Evolutionary conservation across 257 asterid species (phyloP), one percentile per base, ranked within the genome.

Genomic region (Lantana camara): DNA sequence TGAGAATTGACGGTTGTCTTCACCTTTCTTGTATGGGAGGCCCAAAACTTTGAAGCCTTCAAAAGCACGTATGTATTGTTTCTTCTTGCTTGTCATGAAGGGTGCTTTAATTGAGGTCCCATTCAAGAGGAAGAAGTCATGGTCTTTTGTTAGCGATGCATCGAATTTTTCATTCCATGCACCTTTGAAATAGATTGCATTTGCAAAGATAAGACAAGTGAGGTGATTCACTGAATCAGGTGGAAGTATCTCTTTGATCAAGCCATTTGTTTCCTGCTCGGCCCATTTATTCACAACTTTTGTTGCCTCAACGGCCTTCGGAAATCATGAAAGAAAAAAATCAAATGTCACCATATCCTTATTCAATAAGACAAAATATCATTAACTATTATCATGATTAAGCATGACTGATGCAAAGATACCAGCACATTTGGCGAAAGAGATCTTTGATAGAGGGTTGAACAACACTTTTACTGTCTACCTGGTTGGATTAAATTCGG

Each of bases 171-270:
- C 79, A 2, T 54, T 65, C 85, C 88, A 82, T 16, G 80, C 67
- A 46, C 88, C 88, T 82, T 82, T 82, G 56, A 76, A 82, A 48
- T 82, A 82, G 47, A 82, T 66, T 17, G 85, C 88, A 24, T 82
- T 82, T 5, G 85, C 72, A 11, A 82, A 63, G 63, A 82, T 58
- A 21, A 82, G 85, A 76, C 79, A 66, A 0, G 88, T 82, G 1
- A 76, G 15, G 23, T 80, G 67, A 62, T 78, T 79, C 5, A 82
- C 73, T 44, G 82, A 67, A 60, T 57, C 82, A 13, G 75, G 13
- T 9, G 84, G 84, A 50, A 81, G 82, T 46, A 81, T 24, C 15
- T 78, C 82, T 68, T 75, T 67, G 80, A 81, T 78, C 4, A 81
- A 72, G 57, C 87, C 84, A 34, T 66, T 73, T 11, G 88, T 82